These are phyloP conservation scores for Calonectria hongkongensis DNA, from an alignment of 2,329 filamentous ascomycete genomes.

Conservation along the genomic window DNA sequence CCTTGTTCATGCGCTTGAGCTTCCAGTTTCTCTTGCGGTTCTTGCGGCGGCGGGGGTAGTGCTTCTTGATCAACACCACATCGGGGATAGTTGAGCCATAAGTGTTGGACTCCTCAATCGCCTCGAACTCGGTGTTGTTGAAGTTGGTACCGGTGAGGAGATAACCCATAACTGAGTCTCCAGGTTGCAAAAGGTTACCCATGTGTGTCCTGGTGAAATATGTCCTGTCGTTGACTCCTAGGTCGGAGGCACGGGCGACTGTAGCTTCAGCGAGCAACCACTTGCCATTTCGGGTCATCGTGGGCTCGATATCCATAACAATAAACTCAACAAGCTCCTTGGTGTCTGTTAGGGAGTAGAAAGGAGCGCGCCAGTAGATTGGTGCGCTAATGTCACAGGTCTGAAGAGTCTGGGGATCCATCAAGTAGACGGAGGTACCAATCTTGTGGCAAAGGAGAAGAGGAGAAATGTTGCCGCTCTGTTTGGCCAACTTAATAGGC, in stretches of 20 bases:
- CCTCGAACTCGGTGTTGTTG: conserved; percentile 91
- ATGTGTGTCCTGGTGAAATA: conserved; percentile 95
- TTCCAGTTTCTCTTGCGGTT: conserved; percentile 89
- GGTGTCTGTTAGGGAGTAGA: conserved; percentile 87
- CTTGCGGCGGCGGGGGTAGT: conserved; percentile 91
- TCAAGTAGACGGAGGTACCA: conserved; percentile 90
- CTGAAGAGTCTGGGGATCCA: conserved; percentile 94
- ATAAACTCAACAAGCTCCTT: conserved; percentile 93
- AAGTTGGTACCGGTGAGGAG: conserved; percentile 92
- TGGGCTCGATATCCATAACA: conserved; percentile 92
- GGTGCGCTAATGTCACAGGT: conserved; percentile 88
- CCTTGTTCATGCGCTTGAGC: conserved; percentile 93
- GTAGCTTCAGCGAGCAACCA: conserved; percentile 91
- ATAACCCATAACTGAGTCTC: conserved; percentile 97
- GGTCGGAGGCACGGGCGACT: conserved; percentile 89
- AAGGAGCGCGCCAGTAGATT: conserved; percentile 94
- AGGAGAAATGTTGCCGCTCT: conserved; percentile 90
- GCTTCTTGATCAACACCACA: conserved; percentile 97
- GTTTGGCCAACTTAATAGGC: conserved; percentile 91
- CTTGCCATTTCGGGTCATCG: conserved; percentile 84
- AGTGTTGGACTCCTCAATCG: conserved; percentile 84
- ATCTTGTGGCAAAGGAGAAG: conserved; percentile 90
- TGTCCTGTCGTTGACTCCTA: conserved; percentile 89
- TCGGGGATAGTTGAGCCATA: conserved; percentile 90
- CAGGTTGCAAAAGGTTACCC: conserved; percentile 87